Base-by-base conservation (phyloP, 495 filamentous ascomycete genomes). In the Gamarada debralockiae region DNA sequence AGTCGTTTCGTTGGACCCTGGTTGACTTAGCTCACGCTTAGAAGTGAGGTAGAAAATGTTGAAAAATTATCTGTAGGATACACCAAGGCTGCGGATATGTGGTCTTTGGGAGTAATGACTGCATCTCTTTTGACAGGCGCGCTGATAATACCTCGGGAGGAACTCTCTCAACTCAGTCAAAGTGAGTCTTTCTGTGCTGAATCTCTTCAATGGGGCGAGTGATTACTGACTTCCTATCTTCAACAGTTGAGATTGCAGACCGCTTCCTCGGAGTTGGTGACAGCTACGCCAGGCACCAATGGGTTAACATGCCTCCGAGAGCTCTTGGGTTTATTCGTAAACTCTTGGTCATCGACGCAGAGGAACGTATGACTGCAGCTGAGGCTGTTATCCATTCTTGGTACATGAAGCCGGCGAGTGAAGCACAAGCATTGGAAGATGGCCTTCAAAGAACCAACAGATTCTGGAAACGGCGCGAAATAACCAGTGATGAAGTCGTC, bases 81-180 rank as follows among this genome's bases (percentile, higher is more conserved):
- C 60, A 83, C 79, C 15, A 77, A 74, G 53, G 72, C 80, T 24
- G 69, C 82, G 14, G 84, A 87, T 57, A 68, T 87, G 56, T 86
- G 80, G 79, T 83, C 83, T 0, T 45, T 86, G 17, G 84, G 82
- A 6, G 69, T 70, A 33, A 62, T 86, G 3, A 72, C 79, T 0
- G 67, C 63, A 3, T 63, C 70, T 7, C 57, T 87, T 2, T 65
- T 85, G n/a, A 71, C 73, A 3, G 79, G 77, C 2, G 58, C 71
- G 5, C 60, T 62, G 7, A 53, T 76, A 1, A 48, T 62, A 42
- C 48, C 52, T 0, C 39, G 39, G n/a, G 42, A 55, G 13, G 38
- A 54, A 12, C 31, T 50, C 6, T 31, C 44, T 7, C 49, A 56
- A 41, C 41, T 51, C 25, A 56, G 43, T 34, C 56, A 55, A 27